These are phyloP conservation scores for Stephania japonica DNA, from an alignment of 164 flowering plant species.

Conservation along the genomic window DNA sequence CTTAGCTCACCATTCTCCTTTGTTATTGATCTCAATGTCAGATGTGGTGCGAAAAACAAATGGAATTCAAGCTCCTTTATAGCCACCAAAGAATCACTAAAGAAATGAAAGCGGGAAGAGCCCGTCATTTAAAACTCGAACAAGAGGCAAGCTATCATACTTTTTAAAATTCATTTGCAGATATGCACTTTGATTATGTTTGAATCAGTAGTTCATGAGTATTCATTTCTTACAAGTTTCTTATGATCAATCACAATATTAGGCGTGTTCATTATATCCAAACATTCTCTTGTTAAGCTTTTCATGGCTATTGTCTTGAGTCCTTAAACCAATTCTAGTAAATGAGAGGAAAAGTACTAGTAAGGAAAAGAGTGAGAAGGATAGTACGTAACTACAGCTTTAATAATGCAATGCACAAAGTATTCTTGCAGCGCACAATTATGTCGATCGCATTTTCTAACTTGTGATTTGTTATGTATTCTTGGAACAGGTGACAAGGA, in stretches of 20 bases:
- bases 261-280: too few species aligned
- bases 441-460: too few species aligned
- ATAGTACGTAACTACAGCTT: too few species aligned
- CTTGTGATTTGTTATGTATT: not conserved
- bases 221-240: not conserved
- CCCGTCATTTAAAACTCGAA: conserved; percentile 68
- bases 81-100: conserved; percentile 35
- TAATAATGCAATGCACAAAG: too few species aligned
- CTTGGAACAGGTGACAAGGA: conserved; percentile 44
- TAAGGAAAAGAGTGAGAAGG: too few species aligned
- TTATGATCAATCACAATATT: not conserved
- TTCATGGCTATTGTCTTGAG: too few species aligned
- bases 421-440: too few species aligned
- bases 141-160: conserved; percentile 51
- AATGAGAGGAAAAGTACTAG: too few species aligned
- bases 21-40: conserved; percentile 14
- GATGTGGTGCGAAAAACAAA: conserved; percentile 95
- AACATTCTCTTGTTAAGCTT: too few species aligned
- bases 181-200: too few species aligned
- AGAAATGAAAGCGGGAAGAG: conserved; percentile 75
- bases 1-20: not conserved
- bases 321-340: too few species aligned
- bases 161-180: not conserved
- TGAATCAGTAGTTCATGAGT: too few species aligned
- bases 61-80: conserved; percentile 48